Percentiles rank a stretch among this genome's conserved stretches.
Conservation (phyloP, 805 yeast species). For the Schizosaccharomyces japonicus region DNA sequence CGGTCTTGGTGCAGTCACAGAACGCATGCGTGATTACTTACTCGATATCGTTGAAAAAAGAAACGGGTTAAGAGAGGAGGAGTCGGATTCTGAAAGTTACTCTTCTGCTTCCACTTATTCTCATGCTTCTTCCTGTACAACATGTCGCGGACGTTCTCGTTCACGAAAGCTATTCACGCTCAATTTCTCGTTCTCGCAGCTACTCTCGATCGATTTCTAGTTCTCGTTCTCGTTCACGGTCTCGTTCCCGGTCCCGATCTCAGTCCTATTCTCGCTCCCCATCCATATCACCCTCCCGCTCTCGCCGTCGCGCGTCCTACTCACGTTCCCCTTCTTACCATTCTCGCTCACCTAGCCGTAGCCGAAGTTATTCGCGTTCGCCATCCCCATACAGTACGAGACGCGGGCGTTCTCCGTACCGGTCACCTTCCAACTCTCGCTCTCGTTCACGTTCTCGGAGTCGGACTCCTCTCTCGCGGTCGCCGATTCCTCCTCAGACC, state of each 20-base stretch:
- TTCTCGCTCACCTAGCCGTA: no score
- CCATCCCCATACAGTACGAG: not conserved
- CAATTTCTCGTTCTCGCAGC: conserved; percentile 14
- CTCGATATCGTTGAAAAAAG: conserved; percentile 11
- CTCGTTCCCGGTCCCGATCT: conserved; percentile 8
- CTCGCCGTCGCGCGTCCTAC: conserved; percentile 1
- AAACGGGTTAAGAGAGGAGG: conserved; percentile 12
- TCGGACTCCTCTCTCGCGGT: not conserved
- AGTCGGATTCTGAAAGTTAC: conserved; percentile 6
- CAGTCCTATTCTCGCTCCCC: conserved; percentile 3
- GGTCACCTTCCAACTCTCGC: conserved; percentile 11
- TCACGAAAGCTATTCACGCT: conserved; percentile 7
- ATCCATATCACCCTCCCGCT: conserved; percentile 7
- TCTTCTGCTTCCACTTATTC: conserved; percentile 4
- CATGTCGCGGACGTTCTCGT: conserved; percentile 11
- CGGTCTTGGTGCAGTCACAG: conserved; percentile 65
- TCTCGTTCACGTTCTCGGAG: conserved; percentile 1
- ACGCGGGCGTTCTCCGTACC: conserved; percentile 7
- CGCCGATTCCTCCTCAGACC: not conserved
- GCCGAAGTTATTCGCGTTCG: conserved; percentile 4
- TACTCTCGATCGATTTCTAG: conserved; percentile 10
- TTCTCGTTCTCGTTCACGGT: conserved; percentile 11
- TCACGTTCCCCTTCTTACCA: conserved; percentile 9
- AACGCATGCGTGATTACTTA: conserved; percentile 43
- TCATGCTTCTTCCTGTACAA: conserved; percentile 9